Conservation (phyloP, 164 flowering plant genomes). For the Tinospora cordifolia region DNA sequence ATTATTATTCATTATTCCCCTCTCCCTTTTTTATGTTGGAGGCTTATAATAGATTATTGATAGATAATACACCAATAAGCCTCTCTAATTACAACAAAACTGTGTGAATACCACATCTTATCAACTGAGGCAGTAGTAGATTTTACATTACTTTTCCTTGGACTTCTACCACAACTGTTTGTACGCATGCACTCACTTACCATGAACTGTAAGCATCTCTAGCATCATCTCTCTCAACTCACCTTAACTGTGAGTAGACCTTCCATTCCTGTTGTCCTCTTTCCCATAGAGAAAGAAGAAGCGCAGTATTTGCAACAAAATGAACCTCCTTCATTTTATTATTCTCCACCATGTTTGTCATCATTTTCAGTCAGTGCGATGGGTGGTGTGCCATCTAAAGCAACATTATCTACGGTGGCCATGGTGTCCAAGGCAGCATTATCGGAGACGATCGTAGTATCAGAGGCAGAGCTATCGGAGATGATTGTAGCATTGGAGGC, state of each 20-base stretch:
- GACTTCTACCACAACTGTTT: background rate
- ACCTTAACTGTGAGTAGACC: background rate
- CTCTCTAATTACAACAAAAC: conserved; percentile 12
- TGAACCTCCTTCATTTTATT: background rate
- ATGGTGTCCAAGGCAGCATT: too few relatives aligned
- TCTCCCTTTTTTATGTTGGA: conserved; percentile 6
- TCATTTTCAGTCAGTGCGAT: conserved; percentile 33
- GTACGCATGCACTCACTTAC: background rate
- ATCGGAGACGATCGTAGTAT: too few relatives aligned
- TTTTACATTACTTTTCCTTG: conserved; percentile 8
- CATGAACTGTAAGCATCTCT: background rate
- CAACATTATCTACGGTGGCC: conserved; percentile 28
- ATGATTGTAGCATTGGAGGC: too few relatives aligned
- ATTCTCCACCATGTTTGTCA: conserved; percentile 8
- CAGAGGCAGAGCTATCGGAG: too few relatives aligned
- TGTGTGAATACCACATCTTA: conserved; percentile 2
- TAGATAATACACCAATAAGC: conserved; percentile 12
- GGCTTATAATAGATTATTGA: conserved; percentile 2
- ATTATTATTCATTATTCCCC: background rate
- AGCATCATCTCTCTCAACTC: background rate
- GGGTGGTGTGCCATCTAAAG: conserved; percentile 33
- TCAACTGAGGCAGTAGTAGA: conserved; percentile 1
- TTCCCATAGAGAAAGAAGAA: background rate
- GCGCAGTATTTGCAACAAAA: background rate
- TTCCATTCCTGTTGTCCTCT: background rate